These are phyloP conservation scores for Candida ortonii DNA, from an alignment of 805 yeast genomes.

Conservation along the genomic window DNA sequence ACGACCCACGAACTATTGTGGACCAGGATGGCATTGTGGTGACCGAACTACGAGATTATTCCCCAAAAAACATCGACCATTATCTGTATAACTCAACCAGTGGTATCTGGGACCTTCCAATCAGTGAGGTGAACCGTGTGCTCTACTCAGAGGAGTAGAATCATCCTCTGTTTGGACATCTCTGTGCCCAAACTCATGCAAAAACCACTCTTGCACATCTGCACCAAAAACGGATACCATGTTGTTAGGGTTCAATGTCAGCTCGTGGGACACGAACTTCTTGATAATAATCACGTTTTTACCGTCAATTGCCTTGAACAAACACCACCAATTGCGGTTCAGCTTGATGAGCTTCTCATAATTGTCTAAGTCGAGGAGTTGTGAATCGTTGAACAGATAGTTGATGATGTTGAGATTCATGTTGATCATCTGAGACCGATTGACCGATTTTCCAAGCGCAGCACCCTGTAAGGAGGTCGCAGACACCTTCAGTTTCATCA, in stretches of 20 bases:
- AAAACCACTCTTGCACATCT: constrained; percentile 26
- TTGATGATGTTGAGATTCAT: constrained; percentile 21
- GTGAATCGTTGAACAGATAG: constrained; percentile 15
- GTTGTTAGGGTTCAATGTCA: constrained; percentile 19
- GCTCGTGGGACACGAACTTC: constrained; percentile 14
- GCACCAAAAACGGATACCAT: constrained; percentile 23
- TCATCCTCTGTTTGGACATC: too few relatives aligned
- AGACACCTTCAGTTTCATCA: constrained; percentile 10
- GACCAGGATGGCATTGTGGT: constrained; percentile 54
- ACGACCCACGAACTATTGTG: constrained; percentile 60
- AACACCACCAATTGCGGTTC: constrained; percentile 28
- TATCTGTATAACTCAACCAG: constrained; percentile 62
- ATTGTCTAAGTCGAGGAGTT: constrained; percentile 12
- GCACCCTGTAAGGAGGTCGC: constrained; percentile 5
- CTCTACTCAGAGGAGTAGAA: constrained; percentile 44
- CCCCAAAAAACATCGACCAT: constrained; percentile 20
- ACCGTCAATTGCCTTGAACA: constrained; percentile 12
- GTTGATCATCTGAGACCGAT: constrained; percentile 17
- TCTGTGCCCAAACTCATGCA: too few relatives aligned
- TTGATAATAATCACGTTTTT: constrained; percentile 23
- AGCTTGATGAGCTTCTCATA: constrained; percentile 25
- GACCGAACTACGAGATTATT: constrained; percentile 20
- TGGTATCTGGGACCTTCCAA: constrained; percentile 85
- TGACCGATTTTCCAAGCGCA: constrained; percentile 6
- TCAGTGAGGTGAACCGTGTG: constrained; percentile 63